A percentile compares a stretch with the other conserved stretches of the same genome.
Evolutionary conservation across 2,329 filamentous ascomycete species (phyloP).

Genomic region (Malbranchea cinnamomea): DNA sequence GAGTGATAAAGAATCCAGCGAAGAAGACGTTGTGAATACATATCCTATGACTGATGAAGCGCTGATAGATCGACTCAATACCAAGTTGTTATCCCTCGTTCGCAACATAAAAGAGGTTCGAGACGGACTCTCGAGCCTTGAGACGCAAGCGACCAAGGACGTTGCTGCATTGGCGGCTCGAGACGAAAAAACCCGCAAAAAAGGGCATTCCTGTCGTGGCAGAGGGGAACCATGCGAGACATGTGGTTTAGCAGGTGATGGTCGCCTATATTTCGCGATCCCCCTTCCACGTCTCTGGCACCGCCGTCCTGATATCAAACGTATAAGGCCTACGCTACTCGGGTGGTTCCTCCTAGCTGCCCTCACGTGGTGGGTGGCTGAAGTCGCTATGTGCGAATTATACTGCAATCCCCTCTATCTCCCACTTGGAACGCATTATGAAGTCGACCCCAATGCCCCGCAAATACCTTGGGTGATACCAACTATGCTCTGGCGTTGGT

Average conservation of each 20-base stretch:
- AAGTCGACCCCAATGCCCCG: conserved; percentile 37
- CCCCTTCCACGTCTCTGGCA: conserved; percentile 24
- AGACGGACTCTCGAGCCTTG: conserved; percentile 24
- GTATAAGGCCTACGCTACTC: conserved; percentile 21
- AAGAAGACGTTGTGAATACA: conserved; percentile 13
- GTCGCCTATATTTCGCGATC: conserved; percentile 18
- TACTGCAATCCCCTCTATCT: conserved; percentile 39
- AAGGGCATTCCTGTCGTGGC: conserved; percentile 6
- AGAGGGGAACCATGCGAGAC: conserved; percentile 13
- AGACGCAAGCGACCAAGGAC: conserved; percentile 21
- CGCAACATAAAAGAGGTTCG: conserved; percentile 28
- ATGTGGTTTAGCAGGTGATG: conserved; percentile 15
- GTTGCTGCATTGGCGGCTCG: conserved; percentile 9
- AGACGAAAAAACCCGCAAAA: conserved; percentile 8
- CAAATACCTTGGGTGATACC: conserved; percentile 40
- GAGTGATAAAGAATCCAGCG: conserved; percentile 19
- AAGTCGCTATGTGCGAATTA: conserved; percentile 34
- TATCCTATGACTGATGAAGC: conserved; percentile 14
- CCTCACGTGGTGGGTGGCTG: conserved; percentile 34
- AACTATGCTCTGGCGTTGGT: conserved; percentile 37
- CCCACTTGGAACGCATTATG: conserved; percentile 33
- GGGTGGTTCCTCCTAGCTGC: conserved; percentile 26
- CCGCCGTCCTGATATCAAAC: conserved; percentile 15
- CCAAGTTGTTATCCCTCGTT: conserved; percentile 25
- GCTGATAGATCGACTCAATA: conserved; percentile 23